phyloP scores from a whole-genome alignment of 2,329 filamentous ascomycete species.

The Epicoccum nigrum region DNA sequence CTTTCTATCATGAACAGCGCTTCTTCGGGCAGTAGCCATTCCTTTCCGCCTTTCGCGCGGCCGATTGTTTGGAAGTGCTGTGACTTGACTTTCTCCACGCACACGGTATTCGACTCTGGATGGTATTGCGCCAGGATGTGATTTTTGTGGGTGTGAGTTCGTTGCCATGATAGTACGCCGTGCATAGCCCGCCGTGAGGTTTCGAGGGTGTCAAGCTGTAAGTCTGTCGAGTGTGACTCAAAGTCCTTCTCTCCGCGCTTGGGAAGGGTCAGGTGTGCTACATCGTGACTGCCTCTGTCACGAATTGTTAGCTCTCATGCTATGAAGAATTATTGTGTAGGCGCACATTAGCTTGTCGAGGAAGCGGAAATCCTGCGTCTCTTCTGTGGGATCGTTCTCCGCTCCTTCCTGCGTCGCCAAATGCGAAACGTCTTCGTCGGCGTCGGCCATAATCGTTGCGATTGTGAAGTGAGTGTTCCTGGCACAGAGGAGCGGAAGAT shows the following conservation, averaged over 20 bases:
- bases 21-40: slow-evolving; percentile 92
- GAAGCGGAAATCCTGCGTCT: slow-evolving; percentile 85
- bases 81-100: slow-evolving; percentile 75
- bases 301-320: background rate
- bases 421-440: slow-evolving; percentile 44
- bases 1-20: slow-evolving; percentile 87
- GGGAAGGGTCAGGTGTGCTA: slow-evolving; percentile 65
- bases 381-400: slow-evolving; percentile 69
- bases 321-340: background rate
- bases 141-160: slow-evolving; percentile 73
- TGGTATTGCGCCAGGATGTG: slow-evolving; percentile 76
- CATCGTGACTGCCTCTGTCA: slow-evolving; percentile 24
- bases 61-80: slow-evolving; percentile 79
- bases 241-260: slow-evolving; percentile 98
- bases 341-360: slow-evolving; percentile 63
- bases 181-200: slow-evolving; percentile 88
- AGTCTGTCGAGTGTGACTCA: slow-evolving; percentile 85
- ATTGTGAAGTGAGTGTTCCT: background rate
- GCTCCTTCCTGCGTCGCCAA: slow-evolving; percentile 29
- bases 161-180: slow-evolving; percentile 78
- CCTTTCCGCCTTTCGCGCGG: slow-evolving; percentile 55
- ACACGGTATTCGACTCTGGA: slow-evolving; percentile 62
- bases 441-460: slow-evolving; percentile 39
- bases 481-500: slow-evolving; percentile 6
- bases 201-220: slow-evolving; percentile 79